phyloP scores from a whole-genome alignment of 169 alveolate species.

The Cryptosporidium bovis region DNA sequence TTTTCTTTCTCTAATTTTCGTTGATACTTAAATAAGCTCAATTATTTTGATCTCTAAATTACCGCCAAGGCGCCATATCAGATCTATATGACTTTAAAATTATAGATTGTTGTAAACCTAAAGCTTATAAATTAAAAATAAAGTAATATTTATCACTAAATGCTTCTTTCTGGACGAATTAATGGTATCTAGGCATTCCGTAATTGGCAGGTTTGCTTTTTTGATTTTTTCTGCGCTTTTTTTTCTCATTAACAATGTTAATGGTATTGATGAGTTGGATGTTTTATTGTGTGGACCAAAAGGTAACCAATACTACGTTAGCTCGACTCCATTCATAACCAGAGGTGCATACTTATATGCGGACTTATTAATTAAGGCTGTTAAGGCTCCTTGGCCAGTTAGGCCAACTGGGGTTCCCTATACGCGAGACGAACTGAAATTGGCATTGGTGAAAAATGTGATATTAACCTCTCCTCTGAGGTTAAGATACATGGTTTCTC shows the following conservation, averaged over 20 bases:
- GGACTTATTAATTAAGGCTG: slow-evolving; percentile 41
- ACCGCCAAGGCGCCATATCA: slow-evolving; percentile 60
- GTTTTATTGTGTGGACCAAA: slow-evolving; percentile 43
- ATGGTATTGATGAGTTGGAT: slow-evolving; percentile 55
- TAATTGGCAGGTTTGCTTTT: slow-evolving; percentile 36
- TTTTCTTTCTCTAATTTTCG: too few relatives aligned
- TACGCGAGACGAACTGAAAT: slow-evolving; percentile 42
- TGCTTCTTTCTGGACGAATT: slow-evolving; percentile 48
- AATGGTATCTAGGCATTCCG: slow-evolving; percentile 6
- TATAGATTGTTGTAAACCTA: slow-evolving; percentile 10
- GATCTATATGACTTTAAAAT: slow-evolving; percentile 55
- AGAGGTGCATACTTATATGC: slow-evolving; percentile 70
- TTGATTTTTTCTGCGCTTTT: background rate
- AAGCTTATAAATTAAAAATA: background rate
- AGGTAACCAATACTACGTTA: slow-evolving; percentile 46
- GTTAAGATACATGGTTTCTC: slow-evolving; percentile 15
- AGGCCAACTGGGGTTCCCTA: slow-evolving; percentile 18
- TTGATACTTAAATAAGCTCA: background rate
- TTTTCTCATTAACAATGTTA: slow-evolving; percentile 14
- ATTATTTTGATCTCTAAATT: slow-evolving; percentile 44
- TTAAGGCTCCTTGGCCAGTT: slow-evolving; percentile 62
- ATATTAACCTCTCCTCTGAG: slow-evolving; percentile 61
- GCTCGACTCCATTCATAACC: slow-evolving; percentile 59
- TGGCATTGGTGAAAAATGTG: slow-evolving; percentile 38
- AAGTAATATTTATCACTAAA: slow-evolving; percentile 4